Base-by-base conservation (phyloP, 768 basidiomycete species). In the Asterophora parasitica region DNA sequence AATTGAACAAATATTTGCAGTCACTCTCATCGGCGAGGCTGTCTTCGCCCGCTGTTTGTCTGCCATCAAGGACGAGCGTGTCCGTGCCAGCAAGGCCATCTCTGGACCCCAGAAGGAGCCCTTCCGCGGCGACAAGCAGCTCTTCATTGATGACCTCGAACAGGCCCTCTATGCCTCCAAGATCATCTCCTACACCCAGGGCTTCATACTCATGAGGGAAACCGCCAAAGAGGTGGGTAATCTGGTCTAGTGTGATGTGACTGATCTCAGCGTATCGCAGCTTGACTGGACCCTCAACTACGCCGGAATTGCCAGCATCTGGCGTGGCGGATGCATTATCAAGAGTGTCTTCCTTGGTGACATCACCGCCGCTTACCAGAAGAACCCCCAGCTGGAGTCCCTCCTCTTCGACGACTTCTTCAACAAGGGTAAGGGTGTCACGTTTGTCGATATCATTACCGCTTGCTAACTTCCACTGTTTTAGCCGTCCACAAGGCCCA, bases 281-380 rank as follows among this genome's bases (percentile, higher is more conserved):
- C 62, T 87, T 58, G 65, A 62, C 54, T 99, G 95, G 95, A 82
- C 88, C 67, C 75, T 99, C 66, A 97, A 98, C 79, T 95, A 95
- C 65, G 85, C 93, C 59, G 94, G 93, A 52, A 98, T 99, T 63
- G 96, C 96, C 28, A 82, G 78, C 58, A 99, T 99, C 93, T 99
- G 96, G 96, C 92, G 95, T 61, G 96, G 96, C 57, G 96, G 96
- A 57, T 98, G 95, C 69, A 99, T 99, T 70, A 98, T 99, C 79
- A 95, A 95, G 85, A 87, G 83, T 61, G 94, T 97, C 59, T 96
- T 97, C 84, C 78, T 97, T 45, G 79, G 85, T 55, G 94, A 97
- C 65, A 95, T 96, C 70, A 82, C 92, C 49, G 60, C 81, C 31
- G 96, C 96, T 12, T 99, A 93, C 74, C 70, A 80, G 64, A 94